Percentiles rank a stretch among this genome's conserved stretches.
Evolutionary conservation across 257 asterid genomes (phyloP).

Genomic region (Primulina eburnea): DNA sequence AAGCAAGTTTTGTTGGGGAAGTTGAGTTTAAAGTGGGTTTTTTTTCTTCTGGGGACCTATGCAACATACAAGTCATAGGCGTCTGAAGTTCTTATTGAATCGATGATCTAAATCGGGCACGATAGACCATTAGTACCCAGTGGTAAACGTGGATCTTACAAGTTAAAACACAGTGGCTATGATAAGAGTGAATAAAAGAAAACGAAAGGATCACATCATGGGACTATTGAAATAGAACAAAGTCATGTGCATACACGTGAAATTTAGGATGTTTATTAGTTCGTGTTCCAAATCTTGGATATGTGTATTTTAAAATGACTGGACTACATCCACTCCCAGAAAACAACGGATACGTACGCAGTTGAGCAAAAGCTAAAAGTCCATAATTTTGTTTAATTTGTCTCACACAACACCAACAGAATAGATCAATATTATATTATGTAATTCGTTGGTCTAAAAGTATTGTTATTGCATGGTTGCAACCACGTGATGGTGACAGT

Average conservation of each 20-base stretch:
- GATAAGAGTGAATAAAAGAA: too few species aligned
- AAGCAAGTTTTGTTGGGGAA: too few species aligned
- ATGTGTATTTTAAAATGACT: neutral
- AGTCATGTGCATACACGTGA: neutral
- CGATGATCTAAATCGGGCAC: too few species aligned
- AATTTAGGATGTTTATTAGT: neutral
- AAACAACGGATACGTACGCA: neutral
- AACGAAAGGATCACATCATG: neutral
- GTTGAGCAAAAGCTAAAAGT: neutral
- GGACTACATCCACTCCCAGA: neutral
- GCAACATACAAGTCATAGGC: too few species aligned
- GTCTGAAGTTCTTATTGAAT: too few species aligned
- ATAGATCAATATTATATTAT: neutral
- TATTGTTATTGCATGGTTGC: conserved; percentile 9
- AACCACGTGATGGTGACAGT: conserved; percentile 16
- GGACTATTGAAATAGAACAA: neutral
- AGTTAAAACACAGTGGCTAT: neutral
- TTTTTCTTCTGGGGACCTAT: too few species aligned
- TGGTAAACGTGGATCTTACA: too few species aligned
- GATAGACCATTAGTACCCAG: too few species aligned
- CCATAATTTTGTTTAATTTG: neutral
- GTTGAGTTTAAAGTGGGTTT: too few species aligned
- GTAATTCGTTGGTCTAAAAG: neutral
- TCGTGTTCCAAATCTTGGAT: neutral
- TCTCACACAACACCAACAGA: conserved; percentile 4